These are phyloP conservation scores for Ceratocystiopsis sp. DNA, from an alignment of 2,329 filamentous ascomycete genomes.

Conservation along the genomic window DNA sequence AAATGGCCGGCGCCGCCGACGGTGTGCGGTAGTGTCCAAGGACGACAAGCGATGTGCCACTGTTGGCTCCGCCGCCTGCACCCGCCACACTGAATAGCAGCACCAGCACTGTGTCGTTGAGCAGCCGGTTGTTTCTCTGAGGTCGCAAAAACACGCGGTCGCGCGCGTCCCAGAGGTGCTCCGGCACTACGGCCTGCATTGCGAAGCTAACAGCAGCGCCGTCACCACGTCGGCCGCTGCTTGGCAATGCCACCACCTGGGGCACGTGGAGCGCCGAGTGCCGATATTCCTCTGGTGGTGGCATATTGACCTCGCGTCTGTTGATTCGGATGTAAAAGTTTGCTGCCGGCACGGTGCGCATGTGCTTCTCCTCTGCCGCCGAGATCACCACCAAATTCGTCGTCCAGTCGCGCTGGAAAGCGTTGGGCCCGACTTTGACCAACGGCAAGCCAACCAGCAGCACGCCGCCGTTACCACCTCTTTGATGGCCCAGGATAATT, in stretches of 20 bases:
- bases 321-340: slow-evolving; percentile 5
- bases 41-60: background rate
- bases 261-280: slow-evolving; percentile 1
- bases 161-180: slow-evolving; percentile 5
- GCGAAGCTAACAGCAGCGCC: too few species aligned
- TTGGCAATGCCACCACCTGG: too few species aligned
- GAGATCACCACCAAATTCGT: background rate
- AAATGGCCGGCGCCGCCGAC: background rate
- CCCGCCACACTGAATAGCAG: background rate
- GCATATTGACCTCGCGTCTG: background rate
- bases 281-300: background rate
- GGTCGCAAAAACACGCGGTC: slow-evolving; percentile 6
- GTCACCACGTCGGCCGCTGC: too few species aligned
- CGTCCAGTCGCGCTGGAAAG: slow-evolving; percentile 5
- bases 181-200: background rate
- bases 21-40: slow-evolving; percentile 3
- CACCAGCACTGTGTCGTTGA: slow-evolving; percentile 6
- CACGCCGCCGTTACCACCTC: too few species aligned
- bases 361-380: background rate
- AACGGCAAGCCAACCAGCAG: slow-evolving; percentile 2
- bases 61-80: too few species aligned
- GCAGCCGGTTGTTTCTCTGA: slow-evolving; percentile 3
- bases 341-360: background rate
- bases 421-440: slow-evolving; percentile 6
- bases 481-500: too few species aligned